Base-by-base conservation (phyloP, 73 alveolate genomes). In the Paramecium tetraurelia region DNA sequence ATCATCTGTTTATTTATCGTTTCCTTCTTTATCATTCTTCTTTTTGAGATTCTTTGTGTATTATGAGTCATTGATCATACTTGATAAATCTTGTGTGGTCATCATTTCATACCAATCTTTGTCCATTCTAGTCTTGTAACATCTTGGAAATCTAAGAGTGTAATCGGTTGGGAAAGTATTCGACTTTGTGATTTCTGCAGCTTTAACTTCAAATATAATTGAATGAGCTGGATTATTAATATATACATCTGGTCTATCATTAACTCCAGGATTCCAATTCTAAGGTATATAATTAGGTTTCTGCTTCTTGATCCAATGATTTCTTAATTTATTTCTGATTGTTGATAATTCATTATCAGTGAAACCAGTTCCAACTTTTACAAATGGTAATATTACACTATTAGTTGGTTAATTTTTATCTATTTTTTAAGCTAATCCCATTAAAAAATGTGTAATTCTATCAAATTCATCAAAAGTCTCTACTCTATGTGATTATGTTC, bases 91-190 rank as follows among this genome's bases (percentile, higher is more conserved):
- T 86, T 95, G 20, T 89, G 76, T 58, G 83, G 94, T 96, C 89
- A 97, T 89, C 57, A 97, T 96, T 50, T 97, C 99, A 92, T 93
- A 90, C 99, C 99, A 98, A 35, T 84, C 84, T 92, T 98, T 98
- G 93, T 98, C 99, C 80, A 94, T 95, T 92, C 99, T 95, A 18
- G 96, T 94, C 85, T 95, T 97, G 14, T 93, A 96, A 38, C 97
- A 98, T 86, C 99, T 95, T 27, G 99, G 99, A 89, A 98, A 98
- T 93, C 99, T 97, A 84, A 97, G 90, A 29, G 99, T 98, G 50
- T 95, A 92, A 92, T 94, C 94, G 0, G 98, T 92, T 14, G 99
- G 99, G 58, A 95, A 98, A 29, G 96, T 90, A 43, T 97, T 98
- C 41, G 98, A 89, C 57, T 96, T 95, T 6, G 96, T 97, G 7